These are phyloP conservation scores for Thymus quinquecostatus DNA, from an alignment of 257 asterid genomes.

Conservation along the genomic window DNA sequence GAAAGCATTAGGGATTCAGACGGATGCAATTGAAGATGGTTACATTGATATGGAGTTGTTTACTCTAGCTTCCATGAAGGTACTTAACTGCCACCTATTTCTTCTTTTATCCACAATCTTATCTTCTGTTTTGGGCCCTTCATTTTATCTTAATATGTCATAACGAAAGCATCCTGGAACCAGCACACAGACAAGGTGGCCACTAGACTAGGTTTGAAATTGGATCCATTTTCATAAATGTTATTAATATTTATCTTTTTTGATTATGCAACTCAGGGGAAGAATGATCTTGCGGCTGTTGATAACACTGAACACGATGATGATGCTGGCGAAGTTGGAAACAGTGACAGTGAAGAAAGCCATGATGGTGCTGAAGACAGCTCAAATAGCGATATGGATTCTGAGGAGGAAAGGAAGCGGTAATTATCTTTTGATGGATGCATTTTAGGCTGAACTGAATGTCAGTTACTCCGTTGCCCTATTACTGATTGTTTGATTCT, in stretches of 20 bases:
- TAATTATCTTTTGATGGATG: slow-evolving; percentile 34
- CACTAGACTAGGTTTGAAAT: not conserved
- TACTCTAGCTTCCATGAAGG: slow-evolving; percentile 78
- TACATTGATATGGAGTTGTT: slow-evolving; percentile 81
- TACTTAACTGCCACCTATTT: slow-evolving; percentile 29
- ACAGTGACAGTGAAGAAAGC: slow-evolving; percentile 65
- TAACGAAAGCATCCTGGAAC: not conserved
- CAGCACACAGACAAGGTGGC: not conserved
- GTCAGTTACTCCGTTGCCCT: not conserved
- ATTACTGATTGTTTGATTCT: slow-evolving; percentile 26
- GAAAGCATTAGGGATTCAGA: slow-evolving; percentile 75
- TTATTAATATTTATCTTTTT: not conserved
- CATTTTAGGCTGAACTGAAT: slow-evolving; percentile 21
- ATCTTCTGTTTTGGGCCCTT: not conserved
- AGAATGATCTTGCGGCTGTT: slow-evolving; percentile 81
- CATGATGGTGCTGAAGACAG: slow-evolving; percentile 47
- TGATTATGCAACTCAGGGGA: slow-evolving; percentile 51
- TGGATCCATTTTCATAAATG: not conserved
- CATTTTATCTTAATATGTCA: not conserved
- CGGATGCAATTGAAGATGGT: slow-evolving; percentile 74
- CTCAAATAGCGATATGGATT: slow-evolving; percentile 68
- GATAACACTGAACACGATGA: slow-evolving; percentile 69
- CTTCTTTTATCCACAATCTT: not conserved
- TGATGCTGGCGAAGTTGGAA: slow-evolving; percentile 54
- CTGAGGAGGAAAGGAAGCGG: slow-evolving; percentile 89